Conservation (phyloP, 2,329 filamentous ascomycete genomes). For the Aspergillus sp. region DNA sequence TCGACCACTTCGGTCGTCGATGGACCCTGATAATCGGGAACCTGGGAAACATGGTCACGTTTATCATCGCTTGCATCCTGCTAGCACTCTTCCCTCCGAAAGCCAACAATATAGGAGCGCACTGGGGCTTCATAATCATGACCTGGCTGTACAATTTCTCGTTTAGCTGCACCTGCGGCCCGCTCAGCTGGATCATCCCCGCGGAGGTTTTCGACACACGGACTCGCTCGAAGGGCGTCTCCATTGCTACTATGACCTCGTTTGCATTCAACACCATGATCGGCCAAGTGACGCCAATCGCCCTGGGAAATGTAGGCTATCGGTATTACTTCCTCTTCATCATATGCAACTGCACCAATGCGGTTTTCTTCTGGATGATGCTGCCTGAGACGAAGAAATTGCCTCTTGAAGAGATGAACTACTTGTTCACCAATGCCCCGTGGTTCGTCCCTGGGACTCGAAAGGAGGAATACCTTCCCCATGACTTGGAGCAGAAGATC, state of each 20-base stretch:
- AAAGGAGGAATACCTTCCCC: constrained; percentile 42
- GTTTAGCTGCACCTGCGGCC: constrained; percentile 62
- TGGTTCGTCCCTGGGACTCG: constrained; percentile 53
- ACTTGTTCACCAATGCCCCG: constrained; percentile 56
- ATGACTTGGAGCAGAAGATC: constrained; percentile 52
- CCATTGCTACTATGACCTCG: constrained; percentile 61
- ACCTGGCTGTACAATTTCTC: constrained; percentile 77
- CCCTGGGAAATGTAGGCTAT: constrained; percentile 47
- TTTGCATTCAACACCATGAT: constrained; percentile 74
- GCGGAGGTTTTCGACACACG: constrained; percentile 71
- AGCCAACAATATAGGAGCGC: constrained; percentile 27
- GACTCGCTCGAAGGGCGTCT: constrained; percentile 64
- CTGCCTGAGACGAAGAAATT: constrained; percentile 57
- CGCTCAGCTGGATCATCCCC: constrained; percentile 50
- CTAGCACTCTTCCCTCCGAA: constrained; percentile 54
- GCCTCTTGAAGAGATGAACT: constrained; percentile 59
- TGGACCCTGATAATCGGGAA: constrained; percentile 66
- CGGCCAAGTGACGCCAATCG: constrained; percentile 56
- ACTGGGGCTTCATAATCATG: constrained; percentile 56
- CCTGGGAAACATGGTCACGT: constrained; percentile 59
- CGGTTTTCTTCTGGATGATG: constrained; percentile 57
- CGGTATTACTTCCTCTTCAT: constrained; percentile 53
- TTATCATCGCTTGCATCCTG: constrained; percentile 56
- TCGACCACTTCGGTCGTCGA: constrained; percentile 62
- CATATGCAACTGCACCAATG: constrained; percentile 60